Base-by-base conservation (phyloP, 352 stramenopile species). In the Pythium scleroteichum region DNA sequence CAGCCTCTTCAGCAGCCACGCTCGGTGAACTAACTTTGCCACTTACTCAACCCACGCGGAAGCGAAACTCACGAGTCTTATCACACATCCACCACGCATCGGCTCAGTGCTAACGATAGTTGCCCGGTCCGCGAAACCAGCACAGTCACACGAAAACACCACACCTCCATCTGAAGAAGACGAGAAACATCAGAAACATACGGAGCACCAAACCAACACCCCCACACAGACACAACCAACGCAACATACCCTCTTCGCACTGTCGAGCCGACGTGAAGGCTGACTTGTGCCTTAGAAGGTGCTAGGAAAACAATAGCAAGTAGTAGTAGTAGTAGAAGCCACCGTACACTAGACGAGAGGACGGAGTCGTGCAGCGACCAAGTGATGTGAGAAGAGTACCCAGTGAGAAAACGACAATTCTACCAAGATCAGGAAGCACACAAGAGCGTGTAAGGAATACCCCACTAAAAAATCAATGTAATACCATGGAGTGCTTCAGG, bases 1-100 rank as follows among this genome's bases (percentile, higher is more conserved):
- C 71, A 69, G 45, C 56, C 73, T 40, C 70, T 88, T 40, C 81
- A 88, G 64, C 81, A 90, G 71, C 81, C 81, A 47, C 78, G 81
- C 56, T 82, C 78, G 68, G 68, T 87, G 59, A 88, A 90, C 60
- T 90, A 61, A 41, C 13, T 24, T 51, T 24, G 20, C 6, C 32
- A 4, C 10, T 13, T 17, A 7, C 42, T 41, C 26, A 12, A 33
- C 44, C 42, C 19, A 61, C 53, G 52, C 53, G 53, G 53, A 53
- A 41, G 26, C 46, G 5, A 39, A 27, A 65, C 66, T 40, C 33
- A 35, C 46, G 38, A 69, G 65, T 78, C 63, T 64, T 24, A 56
- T 60, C 49, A 63, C 62, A 63, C 53, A 32, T 29, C 53, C 20
- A 59, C 20, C 24, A 52, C 35, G 40, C 52, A 55, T 63, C 61